A percentile compares a stretch with the other conserved stretches of the same genome.
phyloP scores from a whole-genome alignment of 495 filamentous ascomycete species.

The Thermochaetoides thermophila region DNA sequence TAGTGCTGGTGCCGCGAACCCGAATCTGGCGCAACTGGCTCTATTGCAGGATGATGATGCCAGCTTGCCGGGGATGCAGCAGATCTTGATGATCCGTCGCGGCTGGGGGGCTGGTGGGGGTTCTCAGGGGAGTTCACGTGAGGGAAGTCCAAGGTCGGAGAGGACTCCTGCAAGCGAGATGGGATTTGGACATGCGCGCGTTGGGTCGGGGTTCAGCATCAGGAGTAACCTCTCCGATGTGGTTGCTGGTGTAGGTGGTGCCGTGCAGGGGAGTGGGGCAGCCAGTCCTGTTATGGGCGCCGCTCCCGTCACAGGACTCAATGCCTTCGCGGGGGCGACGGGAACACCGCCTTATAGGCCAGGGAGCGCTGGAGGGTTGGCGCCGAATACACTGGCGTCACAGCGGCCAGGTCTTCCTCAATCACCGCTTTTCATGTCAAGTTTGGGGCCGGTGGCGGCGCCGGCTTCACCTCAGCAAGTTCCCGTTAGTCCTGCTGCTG shows the following conservation, averaged over 20 bases:
- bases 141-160: conserved; percentile 41
- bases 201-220: conserved; percentile 3
- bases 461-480: no score
- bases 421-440: no score
- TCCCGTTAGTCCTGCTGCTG: no score
- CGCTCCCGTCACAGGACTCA: no score
- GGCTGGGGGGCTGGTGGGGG: conserved; percentile 60
- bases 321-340: no score
- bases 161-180: conserved; percentile 4
- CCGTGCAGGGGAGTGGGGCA: not conserved
- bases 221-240: conserved; percentile 14
- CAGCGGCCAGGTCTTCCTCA: no score
- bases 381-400: not conserved
- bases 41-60: conserved; percentile 55
- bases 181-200: conserved; percentile 3
- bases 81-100: conserved; percentile 64
- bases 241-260: conserved; percentile 1
- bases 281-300: conserved; percentile 2
- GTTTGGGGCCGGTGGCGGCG: no score
- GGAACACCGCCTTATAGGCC: no score
- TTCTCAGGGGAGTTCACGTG: conserved; percentile 41
- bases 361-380: not conserved
- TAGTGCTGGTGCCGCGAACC: conserved; percentile 9
- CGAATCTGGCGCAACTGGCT: conserved; percentile 57
- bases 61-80: conserved; percentile 52